A percentile compares a stretch with the other conserved stretches of the same genome.
Evolutionary conservation across 345 rosid species (phyloP).

Genomic region (sweet orange (Citrus sinensis)): DNA sequence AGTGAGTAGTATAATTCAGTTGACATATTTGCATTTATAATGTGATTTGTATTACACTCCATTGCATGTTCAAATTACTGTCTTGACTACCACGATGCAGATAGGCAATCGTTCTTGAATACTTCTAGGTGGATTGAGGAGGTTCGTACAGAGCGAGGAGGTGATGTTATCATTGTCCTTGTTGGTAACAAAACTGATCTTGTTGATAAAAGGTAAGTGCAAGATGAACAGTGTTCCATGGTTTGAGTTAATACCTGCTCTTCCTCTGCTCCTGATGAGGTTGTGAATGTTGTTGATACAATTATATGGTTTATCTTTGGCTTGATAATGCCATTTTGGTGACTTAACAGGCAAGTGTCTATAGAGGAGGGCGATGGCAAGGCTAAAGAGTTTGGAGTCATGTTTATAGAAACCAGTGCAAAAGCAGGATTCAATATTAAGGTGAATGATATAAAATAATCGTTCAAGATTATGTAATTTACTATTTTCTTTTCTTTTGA

Average conservation of each 20-base stretch:
- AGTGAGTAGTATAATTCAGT: slow-evolving; percentile 35
- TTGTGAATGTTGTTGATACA: background rate
- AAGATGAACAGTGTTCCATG: background rate
- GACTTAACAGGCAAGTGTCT: slow-evolving; percentile 75
- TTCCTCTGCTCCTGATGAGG: background rate
- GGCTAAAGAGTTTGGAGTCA: slow-evolving; percentile 77
- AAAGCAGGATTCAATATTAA: slow-evolving; percentile 94
- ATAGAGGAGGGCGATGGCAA: slow-evolving; percentile 92
- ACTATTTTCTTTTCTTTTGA: no score
- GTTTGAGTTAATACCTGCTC: background rate
- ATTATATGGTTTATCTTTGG: no score
- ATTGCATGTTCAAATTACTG: background rate
- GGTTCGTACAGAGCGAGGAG: slow-evolving; percentile 83
- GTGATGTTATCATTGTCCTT: slow-evolving; percentile 84
- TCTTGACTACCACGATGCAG: slow-evolving; percentile 33
- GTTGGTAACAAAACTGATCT: slow-evolving; percentile 95
- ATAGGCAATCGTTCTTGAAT: slow-evolving; percentile 85
- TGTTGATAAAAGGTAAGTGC: slow-evolving; percentile 63
- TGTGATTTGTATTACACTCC: background rate
- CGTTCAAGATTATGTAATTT: no score
- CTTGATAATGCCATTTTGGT: slow-evolving; percentile 1
- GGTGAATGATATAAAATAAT: slow-evolving; percentile 30
- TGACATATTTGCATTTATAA: no score
- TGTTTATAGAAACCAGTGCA: slow-evolving; percentile 94
- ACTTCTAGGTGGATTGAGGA: slow-evolving; percentile 94